These are phyloP conservation scores for Barnettozyma siamensis DNA, from an alignment of 805 yeast species.

Conservation along the genomic window DNA sequence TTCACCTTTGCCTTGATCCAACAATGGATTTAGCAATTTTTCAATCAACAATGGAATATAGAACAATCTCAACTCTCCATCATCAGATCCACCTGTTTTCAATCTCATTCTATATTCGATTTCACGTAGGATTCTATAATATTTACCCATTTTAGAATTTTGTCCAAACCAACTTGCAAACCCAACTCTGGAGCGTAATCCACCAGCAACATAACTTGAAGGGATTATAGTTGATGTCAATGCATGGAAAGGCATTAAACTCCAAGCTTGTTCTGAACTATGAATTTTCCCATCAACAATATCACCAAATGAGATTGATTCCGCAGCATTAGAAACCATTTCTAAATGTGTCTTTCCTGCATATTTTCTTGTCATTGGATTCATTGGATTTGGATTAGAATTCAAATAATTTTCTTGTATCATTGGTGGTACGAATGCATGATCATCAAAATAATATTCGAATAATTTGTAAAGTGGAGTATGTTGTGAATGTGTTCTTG, in stretches of 20 bases:
- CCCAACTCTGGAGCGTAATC: constrained; percentile 58
- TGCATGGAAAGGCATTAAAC: constrained; percentile 86
- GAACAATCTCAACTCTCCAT: constrained; percentile 66
- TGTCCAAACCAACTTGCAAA: constrained; percentile 90
- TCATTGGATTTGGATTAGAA: constrained; percentile 50
- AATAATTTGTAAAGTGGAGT: constrained; percentile 72
- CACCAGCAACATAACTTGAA: constrained; percentile 67
- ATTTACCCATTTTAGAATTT: constrained; percentile 78
- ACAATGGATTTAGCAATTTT: constrained; percentile 53
- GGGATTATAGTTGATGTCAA: constrained; percentile 82
- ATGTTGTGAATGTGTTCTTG: constrained; percentile 49
- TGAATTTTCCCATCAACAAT: constrained; percentile 75
- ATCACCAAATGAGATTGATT: constrained; percentile 81
- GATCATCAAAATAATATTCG: constrained; percentile 87
- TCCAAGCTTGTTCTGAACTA: constrained; percentile 92
- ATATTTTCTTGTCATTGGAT: constrained; percentile 20
- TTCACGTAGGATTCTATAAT: constrained; percentile 74
- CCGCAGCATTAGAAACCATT: constrained; percentile 73
- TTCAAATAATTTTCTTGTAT: constrained; percentile 85
- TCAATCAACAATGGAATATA: constrained; percentile 63
- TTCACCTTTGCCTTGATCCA: constrained; percentile 36
- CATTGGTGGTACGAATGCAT: constrained; percentile 93
- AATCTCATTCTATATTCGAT: constrained; percentile 82
- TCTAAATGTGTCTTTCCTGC: constrained; percentile 41
- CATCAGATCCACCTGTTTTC: constrained; percentile 74